Evolutionary conservation across 257 asterid genomes (phyloP).

Genomic region (Petunia secreta): DNA sequence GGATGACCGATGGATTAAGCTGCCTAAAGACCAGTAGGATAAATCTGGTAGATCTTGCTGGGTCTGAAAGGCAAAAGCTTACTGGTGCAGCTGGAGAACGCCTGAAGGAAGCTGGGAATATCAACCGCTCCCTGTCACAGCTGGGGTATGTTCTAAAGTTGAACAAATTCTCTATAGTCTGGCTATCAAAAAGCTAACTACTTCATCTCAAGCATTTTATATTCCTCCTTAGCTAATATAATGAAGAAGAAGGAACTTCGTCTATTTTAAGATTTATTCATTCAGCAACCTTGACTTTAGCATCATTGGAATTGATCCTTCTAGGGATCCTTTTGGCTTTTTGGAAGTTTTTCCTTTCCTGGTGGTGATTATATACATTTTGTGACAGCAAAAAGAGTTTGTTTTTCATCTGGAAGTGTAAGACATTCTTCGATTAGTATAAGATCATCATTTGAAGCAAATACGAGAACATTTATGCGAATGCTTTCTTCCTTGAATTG

Average conservation of each 20-base stretch:
- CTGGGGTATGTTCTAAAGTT: conserved; percentile 68
- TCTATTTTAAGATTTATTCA: conserved; percentile 4
- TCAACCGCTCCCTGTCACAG: conserved; percentile 96
- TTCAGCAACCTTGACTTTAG: conserved; percentile 9
- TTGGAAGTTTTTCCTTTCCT: conserved; percentile 11
- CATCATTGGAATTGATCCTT: not conserved
- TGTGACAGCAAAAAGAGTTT: not conserved
- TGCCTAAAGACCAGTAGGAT: conserved; percentile 82
- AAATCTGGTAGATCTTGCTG: conserved; percentile 99
- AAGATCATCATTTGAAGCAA: not conserved
- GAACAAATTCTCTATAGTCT: not conserved
- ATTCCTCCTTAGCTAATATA: conserved; percentile 2
- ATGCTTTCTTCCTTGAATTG: not conserved
- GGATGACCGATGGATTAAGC: conserved; percentile 82
- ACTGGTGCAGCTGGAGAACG: conserved; percentile 99
- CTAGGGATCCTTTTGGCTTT: conserved; percentile 5
- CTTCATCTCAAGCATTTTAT: conserved; percentile 9
- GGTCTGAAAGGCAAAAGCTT: conserved; percentile 97
- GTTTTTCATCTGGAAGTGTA: not conserved
- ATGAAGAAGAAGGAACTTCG: conserved; percentile 2
- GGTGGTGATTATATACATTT: not conserved
- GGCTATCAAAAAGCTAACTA: not conserved
- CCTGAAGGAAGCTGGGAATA: conserved; percentile 98
- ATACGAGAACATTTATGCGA: not conserved
- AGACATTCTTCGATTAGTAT: not conserved